phyloP scores from a whole-genome alignment of 2,329 filamentous ascomycete species.

The Fusarium coffeatum region DNA sequence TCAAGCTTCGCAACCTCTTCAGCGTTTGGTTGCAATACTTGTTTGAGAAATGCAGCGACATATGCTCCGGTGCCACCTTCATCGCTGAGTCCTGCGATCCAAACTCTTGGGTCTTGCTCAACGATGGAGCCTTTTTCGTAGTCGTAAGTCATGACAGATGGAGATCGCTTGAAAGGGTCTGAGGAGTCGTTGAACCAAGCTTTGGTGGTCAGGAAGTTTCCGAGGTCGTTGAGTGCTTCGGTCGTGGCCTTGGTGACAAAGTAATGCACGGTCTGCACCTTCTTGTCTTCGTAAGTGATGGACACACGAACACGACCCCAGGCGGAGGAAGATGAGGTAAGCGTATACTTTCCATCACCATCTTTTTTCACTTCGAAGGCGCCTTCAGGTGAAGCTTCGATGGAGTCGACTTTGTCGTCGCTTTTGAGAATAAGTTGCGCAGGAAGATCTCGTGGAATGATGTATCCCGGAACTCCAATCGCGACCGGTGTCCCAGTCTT shows the following conservation, averaged over 20 bases:
- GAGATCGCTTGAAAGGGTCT: conserved; percentile 65
- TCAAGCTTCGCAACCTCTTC: conserved; percentile 65
- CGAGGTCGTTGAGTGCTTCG: conserved; percentile 59
- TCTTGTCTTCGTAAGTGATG: conserved; percentile 60
- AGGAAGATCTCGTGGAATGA: conserved; percentile 60
- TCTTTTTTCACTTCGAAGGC: conserved; percentile 51
- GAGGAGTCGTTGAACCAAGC: conserved; percentile 63
- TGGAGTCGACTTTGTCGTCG: conserved; percentile 53
- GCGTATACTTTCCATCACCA: conserved; percentile 51
- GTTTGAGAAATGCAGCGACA: conserved; percentile 66
- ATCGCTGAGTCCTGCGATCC: conserved; percentile 70
- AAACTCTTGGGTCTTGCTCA: conserved; percentile 62
- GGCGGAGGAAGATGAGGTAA: conserved; percentile 56
- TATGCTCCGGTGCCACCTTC: conserved; percentile 69
- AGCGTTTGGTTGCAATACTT: conserved; percentile 61
- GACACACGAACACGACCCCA: conserved; percentile 64
- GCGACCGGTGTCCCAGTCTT: conserved; percentile 60
- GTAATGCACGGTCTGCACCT: conserved; percentile 67
- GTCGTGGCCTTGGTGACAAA: conserved; percentile 62
- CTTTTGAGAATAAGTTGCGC: conserved; percentile 60
- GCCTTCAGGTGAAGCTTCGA: conserved; percentile 53
- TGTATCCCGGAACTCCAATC: conserved; percentile 65
- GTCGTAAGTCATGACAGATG: conserved; percentile 69
- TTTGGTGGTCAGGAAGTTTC: conserved; percentile 64
- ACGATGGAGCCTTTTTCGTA: conserved; percentile 58